These are phyloP conservation scores for Borealophlyctis nickersoniae DNA, from an alignment of 192 early-diverging fungal genomes.

Conservation along the genomic window DNA sequence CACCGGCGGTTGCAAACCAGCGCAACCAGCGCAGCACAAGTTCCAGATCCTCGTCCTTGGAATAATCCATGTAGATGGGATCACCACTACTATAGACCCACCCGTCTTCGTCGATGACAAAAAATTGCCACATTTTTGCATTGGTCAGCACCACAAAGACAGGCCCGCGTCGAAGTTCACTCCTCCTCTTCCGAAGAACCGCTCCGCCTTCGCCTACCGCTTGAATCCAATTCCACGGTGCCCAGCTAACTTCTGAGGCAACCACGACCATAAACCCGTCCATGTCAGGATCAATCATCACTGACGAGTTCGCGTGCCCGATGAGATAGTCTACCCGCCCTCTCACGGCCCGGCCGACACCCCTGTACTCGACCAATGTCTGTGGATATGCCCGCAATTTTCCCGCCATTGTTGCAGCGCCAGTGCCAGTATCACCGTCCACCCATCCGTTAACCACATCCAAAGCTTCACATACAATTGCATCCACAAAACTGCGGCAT, in stretches of 20 bases:
- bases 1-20: no score
- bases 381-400: background rate
- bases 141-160: slow-evolving; percentile 14
- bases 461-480: background rate
- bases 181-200: background rate
- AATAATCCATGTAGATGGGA: background rate
- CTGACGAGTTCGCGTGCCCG: background rate
- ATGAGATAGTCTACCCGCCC: background rate
- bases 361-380: background rate
- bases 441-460: background rate
- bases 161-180: slow-evolving; percentile 1
- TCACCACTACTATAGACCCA: slow-evolving; percentile 1
- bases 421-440: background rate
- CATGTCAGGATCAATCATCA: background rate
- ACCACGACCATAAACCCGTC: background rate
- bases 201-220: slow-evolving; percentile 3
- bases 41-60: background rate
- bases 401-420: background rate
- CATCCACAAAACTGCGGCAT: background rate
- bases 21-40: slow-evolving; percentile 7
- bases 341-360: no score
- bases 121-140: slow-evolving; percentile 7
- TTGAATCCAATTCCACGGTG: background rate
- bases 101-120: slow-evolving; percentile 1
- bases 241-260: background rate